Percentiles rank a stretch among this genome's conserved stretches.
Evolutionary conservation across 176 grass and related monocot genomes (phyloP).

Genomic region (Bromus sterilis): DNA sequence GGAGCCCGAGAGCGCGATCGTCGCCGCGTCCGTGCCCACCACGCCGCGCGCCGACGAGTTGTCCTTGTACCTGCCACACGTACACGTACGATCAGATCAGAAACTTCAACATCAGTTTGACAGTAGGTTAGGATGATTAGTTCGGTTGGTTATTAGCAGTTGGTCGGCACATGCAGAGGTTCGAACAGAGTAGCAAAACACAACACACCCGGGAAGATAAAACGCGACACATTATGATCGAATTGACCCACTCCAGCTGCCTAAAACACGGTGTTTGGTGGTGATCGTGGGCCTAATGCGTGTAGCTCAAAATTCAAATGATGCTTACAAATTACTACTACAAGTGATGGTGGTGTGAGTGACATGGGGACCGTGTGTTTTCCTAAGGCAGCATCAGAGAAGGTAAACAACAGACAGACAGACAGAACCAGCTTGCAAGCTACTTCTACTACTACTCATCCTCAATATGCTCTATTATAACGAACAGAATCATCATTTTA

Average conservation of each 20-base stretch:
- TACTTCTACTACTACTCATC: not conserved
- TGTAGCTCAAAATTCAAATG: not conserved
- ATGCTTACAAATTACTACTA: not conserved
- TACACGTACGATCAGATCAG: not conserved
- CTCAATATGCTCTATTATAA: not conserved
- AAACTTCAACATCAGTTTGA: not conserved
- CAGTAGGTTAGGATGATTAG: not conserved
- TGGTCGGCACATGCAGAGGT: constrained; percentile 4
- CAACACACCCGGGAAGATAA: not conserved
- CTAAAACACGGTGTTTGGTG: not conserved
- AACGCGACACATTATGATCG: not conserved
- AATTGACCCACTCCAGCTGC: not conserved
- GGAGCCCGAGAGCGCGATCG: constrained; percentile 39
- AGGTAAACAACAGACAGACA: not conserved
- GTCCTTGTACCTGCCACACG: constrained; percentile 55
- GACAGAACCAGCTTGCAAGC: constrained; percentile 7
- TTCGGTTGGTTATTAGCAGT: not conserved
- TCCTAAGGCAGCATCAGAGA: no score
- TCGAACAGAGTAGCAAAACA: not conserved
- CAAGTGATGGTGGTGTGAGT: not conserved
- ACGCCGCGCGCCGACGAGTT: constrained; percentile 50
- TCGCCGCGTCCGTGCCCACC: constrained; percentile 69
- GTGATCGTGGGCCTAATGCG: not conserved
- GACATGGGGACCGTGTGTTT: not conserved
- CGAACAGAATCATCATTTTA: not conserved